Conservation (phyloP, 1,284 basidiomycete species). For the Sanguinoderma infundibulare region DNA sequence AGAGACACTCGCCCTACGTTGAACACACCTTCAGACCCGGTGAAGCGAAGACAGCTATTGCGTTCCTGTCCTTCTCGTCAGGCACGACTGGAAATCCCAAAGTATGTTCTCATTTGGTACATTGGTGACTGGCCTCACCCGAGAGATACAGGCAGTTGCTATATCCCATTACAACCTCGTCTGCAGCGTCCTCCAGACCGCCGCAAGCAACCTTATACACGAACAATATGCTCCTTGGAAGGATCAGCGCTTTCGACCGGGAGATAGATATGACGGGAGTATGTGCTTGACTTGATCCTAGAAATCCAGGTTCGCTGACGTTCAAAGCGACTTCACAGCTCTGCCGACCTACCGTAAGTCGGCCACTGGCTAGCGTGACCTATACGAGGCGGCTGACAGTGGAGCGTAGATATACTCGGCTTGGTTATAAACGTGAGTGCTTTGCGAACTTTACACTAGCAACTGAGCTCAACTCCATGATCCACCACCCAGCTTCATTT, state of each 20-base stretch:
- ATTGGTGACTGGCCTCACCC: neutral
- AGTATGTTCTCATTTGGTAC: constrained; percentile 41
- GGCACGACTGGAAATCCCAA: constrained; percentile 86
- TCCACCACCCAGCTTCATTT: neutral
- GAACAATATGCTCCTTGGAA: constrained; percentile 39
- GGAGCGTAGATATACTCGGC: constrained; percentile 45
- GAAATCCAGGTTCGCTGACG: too few species aligned
- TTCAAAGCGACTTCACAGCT: too few species aligned
- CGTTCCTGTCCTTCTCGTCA: constrained; percentile 76
- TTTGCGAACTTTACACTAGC: neutral
- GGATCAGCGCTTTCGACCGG: constrained; percentile 48
- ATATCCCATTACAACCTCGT: constrained; percentile 73
- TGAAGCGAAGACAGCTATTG: constrained; percentile 64
- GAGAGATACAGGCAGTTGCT: constrained; percentile 62
- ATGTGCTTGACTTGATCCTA: constrained; percentile 27
- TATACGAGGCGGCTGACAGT: neutral
- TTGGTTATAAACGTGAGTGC: constrained; percentile 29
- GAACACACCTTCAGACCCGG: constrained; percentile 51
- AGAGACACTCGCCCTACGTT: constrained; percentile 27
- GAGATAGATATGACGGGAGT: constrained; percentile 59
- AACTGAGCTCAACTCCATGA: neutral
- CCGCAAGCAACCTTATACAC: constrained; percentile 50
- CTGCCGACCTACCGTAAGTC: constrained; percentile 37
- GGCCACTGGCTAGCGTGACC: too few species aligned
- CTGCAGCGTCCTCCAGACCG: constrained; percentile 66